These are phyloP conservation scores for Phascolomyces articulosus DNA, from an alignment of 371 early-diverging fungal species.

Conservation along the genomic window DNA sequence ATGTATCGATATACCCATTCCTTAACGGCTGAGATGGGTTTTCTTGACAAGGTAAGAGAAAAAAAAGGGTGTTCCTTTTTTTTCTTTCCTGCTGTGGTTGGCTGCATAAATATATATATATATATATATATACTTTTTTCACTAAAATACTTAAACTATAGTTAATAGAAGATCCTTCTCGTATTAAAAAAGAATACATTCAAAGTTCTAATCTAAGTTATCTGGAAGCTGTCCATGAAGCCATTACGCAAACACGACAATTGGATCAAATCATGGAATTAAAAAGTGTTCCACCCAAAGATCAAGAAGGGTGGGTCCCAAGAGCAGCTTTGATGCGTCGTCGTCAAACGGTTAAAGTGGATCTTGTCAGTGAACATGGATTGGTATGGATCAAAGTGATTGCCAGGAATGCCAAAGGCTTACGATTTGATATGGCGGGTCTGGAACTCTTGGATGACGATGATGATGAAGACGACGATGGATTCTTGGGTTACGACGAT, in stretches of 20 bases:
- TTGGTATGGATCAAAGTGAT: constrained; percentile 60
- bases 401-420: constrained; percentile 52
- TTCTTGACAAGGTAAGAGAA: constrained; percentile 17
- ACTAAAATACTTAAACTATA: not conserved
- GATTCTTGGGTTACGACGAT: not conserved
- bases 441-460: constrained; percentile 36
- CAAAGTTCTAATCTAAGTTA: constrained; percentile 49
- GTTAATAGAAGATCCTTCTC: constrained; percentile 23
- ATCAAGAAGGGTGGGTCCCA: constrained; percentile 29
- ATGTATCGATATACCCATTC: constrained; percentile 23
- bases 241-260: constrained; percentile 15
- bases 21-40: constrained; percentile 18
- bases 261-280: constrained; percentile 39
- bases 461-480: constrained; percentile 22
- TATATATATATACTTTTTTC: not conserved
- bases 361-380: constrained; percentile 53
- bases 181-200: constrained; percentile 42
- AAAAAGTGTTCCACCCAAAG: constrained; percentile 23
- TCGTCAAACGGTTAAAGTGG: constrained; percentile 42
- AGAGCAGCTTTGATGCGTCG: constrained; percentile 29
- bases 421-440: constrained; percentile 53
- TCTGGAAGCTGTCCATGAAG: constrained; percentile 48
- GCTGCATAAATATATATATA: not conserved
- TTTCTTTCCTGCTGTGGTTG: constrained; percentile 8
- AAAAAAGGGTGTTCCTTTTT: not conserved